Evolutionary conservation across 768 basidiomycete genomes (phyloP), one percentile per base, ranked within the genome.

Genomic region (Tulasnella sp.): DNA sequence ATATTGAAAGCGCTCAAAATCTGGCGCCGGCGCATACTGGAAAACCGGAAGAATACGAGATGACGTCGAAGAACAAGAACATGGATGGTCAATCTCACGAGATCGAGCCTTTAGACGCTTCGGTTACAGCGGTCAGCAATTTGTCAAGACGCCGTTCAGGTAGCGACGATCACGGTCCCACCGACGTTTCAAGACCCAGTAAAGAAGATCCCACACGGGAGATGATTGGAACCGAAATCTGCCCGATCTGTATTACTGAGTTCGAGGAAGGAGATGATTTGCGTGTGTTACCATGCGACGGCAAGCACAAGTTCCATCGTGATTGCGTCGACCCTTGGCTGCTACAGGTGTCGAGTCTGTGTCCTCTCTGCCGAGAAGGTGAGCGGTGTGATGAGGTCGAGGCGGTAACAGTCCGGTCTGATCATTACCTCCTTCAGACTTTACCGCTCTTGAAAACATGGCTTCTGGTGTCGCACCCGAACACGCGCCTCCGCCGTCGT

Each of bases 251-350:
- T 79, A 90, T 98, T 73, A 84, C 92, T 62, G 94, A 96, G 76
- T 98, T 98, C 77, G 91, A 95, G 79, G 90, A 92, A 74, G 95
- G 94, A 0, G 95, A 98, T 77, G 92, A 96, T 78, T 80, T 97
- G 16, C 88, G 95, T 29, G 85, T 96, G 44, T 81, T 98, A 64
- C 95, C 95, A 1, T 98, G 95, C 80, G 92, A 95, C 77, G 91
- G 90, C 62, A 88, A 91, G 75, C 95, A 98, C 78, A 84, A 86
- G 73, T 98, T 96, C 82, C 95, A 98, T 77, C 89, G 90, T 77
- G 81, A 82, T 42, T 97, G 95, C 78, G 94, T 96, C 71, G 95
- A 96, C 80, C 92, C 90, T 39, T 96, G 95, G 95, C 81, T 98
- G 47, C 83, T 98, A 62, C 88, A 95, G 76, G 83, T 96, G 34